Base-by-base conservation (phyloP, 2,329 filamentous ascomycete species). In the Sporothrix pallida region DNA sequence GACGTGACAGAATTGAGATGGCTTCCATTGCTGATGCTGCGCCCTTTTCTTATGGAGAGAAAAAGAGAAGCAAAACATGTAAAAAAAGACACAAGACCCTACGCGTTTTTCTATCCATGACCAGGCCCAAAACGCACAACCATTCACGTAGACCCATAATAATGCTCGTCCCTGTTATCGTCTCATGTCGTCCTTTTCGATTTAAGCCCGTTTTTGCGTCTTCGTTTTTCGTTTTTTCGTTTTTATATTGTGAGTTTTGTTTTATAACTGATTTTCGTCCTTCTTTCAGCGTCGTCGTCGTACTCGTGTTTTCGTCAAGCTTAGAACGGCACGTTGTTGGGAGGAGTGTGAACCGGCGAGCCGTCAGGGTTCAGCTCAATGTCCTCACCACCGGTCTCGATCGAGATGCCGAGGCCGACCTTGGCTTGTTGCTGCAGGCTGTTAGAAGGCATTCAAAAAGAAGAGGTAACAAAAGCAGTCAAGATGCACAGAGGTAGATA, bases 391-490 rank as follows among this genome's bases (percentile, higher is more conserved):
- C 91, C 91, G 71, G 93, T 90, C 86, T 97, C 94, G 78, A 97
- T 93, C 67, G 95, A 97, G 79, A 99, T 93, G 75, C 94, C 94
- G 77, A 99, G 88, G 78, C 96, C 96, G 79, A 98, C 89, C 88
- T 98, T 98, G 78, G 95, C 93, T 85, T 92, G 89, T 91, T 96
- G 94, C 96, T 99, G 79, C 71, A 72, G 62, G 12, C 23, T 75
- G 77, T 84, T 78, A 83, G 82, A 75, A 63, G 65, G 7, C 17
- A 9, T 5, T 10, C 63, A 26, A 52, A n/a, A 42, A 52, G 20
- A 42, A 2, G 31, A 37, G 31, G 5, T 37, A 37, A 37, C 31
- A 37, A 6, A 37, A 37, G 31, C 3, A 3, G 31, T 37, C 31
- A 37, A 37, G 31, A 37, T 37, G 7, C 31, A 37, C 31, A 37